Evolutionary conservation across 345 rosid genomes (phyloP).

Genomic region (Bruguiera parviflora): DNA sequence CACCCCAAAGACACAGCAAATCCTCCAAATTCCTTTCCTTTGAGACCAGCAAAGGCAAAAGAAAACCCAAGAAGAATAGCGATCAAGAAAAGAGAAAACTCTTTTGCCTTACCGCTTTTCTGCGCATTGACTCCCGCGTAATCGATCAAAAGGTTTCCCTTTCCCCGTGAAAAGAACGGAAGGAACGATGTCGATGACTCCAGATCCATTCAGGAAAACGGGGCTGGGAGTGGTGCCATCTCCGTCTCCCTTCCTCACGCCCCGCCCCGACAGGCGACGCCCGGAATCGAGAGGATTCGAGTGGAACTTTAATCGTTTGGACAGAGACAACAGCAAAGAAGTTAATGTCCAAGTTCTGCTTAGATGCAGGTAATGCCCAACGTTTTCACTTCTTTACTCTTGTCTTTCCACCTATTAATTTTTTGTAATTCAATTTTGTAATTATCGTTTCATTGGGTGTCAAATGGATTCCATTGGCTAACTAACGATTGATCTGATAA

Average conservation of each 20-base stretch:
- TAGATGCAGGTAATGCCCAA: constrained; percentile 50
- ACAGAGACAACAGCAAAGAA: constrained; percentile 72
- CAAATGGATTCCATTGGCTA: too few relatives aligned
- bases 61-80: too few relatives aligned
- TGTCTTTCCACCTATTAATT: too few relatives aligned
- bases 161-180: neutral
- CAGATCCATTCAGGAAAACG: constrained; percentile 57
- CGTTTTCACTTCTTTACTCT: too few relatives aligned
- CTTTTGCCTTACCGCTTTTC: neutral
- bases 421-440: too few relatives aligned
- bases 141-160: neutral
- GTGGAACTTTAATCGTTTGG: constrained; percentile 53
- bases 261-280: constrained; percentile 81
- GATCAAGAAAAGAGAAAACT: too few relatives aligned
- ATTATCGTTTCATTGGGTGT: too few relatives aligned
- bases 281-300: constrained; percentile 47
- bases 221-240: constrained; percentile 68
- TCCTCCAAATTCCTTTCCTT: too few relatives aligned
- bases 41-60: too few relatives aligned
- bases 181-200: constrained; percentile 60
- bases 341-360: constrained; percentile 85
- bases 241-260: constrained; percentile 81
- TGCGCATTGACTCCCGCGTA: neutral
- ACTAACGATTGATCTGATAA: too few relatives aligned
- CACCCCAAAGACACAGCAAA: too few relatives aligned